Base-by-base conservation (phyloP, 2,329 filamentous ascomycete genomes). In the Dactylellina sp. region DNA sequence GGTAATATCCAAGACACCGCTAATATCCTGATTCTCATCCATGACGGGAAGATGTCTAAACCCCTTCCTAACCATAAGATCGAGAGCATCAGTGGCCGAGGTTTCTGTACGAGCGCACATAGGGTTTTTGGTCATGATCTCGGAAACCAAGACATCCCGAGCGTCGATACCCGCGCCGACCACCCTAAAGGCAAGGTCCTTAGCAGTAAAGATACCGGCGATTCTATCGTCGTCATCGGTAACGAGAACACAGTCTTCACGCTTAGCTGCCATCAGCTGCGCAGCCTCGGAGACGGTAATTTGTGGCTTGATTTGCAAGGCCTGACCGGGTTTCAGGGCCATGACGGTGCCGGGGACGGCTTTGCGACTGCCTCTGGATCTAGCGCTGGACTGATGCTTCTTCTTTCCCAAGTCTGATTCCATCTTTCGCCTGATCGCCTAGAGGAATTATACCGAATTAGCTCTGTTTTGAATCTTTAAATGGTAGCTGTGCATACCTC, bases 81-180 rank as follows among this genome's bases (percentile, higher is more conserved):
- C 94, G 76, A 99, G 84, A 32, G 95, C 95, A 84, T 99, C 95
- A 46, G 95, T 99, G 37, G 95, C 95, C 82, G 94, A 98, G 35
- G 95, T 99, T 81, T 99, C 95, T 68, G 95, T 99, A 81, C 95
- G 89, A 62, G 95, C 95, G 81, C 95, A 99, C 14, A 99, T 88
- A 9, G 95, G 95, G 84, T 99, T 99, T 86, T 98, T 97, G 81
- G 95, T 99, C 95, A 99, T 99, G 82, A 99, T 99, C 80, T 98
- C 93, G 77, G 93, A 91, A 80, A 99, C 97, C 20, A 92, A 96
- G 78, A 98, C 88, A 80, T 89, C 92, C 81, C 88, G 90, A 32
- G 95, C 91, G 84, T 97, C 96, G 79, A 93, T 86, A 25, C 95
- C 95, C 64, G 89, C 88, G 64, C 94, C 95, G 24, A 99, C 94